These are phyloP conservation scores for Coprinopsis sp. DNA, from an alignment of 768 basidiomycete species.

Conservation along the genomic window DNA sequence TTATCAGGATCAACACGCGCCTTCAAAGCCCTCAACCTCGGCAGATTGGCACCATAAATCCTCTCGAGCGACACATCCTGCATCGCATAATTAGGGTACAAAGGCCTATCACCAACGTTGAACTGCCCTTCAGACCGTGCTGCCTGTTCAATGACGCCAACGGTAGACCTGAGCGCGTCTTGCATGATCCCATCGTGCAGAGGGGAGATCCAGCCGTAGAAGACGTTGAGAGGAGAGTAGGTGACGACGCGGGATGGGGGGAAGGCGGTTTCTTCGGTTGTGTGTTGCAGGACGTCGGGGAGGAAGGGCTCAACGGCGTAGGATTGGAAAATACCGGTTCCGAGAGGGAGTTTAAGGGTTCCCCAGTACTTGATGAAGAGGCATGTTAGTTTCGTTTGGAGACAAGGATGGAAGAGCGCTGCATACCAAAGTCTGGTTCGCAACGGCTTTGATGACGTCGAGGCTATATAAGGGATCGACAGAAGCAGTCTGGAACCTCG, in stretches of 20 bases:
- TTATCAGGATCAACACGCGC: conserved; percentile 47
- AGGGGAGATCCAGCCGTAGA: conserved; percentile 40
- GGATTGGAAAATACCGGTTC: conserved; percentile 30
- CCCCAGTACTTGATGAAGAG: conserved; percentile 40
- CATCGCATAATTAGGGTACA: conserved; percentile 62
- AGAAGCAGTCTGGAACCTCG: conserved; percentile 39
- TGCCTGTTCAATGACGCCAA: conserved; percentile 34
- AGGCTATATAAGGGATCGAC: conserved; percentile 31
- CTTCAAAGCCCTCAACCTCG: conserved; percentile 36
- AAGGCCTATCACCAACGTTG: conserved; percentile 28
- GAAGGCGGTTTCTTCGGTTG: conserved; percentile 37
- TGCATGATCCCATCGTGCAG: conserved; percentile 36
- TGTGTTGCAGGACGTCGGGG: conserved; percentile 34
- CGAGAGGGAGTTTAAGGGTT: conserved; percentile 19
- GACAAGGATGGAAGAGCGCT: not conserved
- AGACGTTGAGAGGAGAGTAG: conserved; percentile 44
- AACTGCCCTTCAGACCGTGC: conserved; percentile 37
- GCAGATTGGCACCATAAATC: conserved; percentile 50
- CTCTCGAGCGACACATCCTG: conserved; percentile 42
- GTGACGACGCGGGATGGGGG: conserved; percentile 35
- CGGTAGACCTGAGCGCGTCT: conserved; percentile 34
- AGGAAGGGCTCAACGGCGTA: conserved; percentile 54
- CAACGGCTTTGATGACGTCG: conserved; percentile 33
- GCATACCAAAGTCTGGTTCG: conserved; percentile 37
- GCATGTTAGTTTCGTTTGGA: not conserved